Evolutionary conservation across 225 moss, liverwort and hornwort genomes (phyloP).

Genomic region (Pleurozium schreberi): DNA sequence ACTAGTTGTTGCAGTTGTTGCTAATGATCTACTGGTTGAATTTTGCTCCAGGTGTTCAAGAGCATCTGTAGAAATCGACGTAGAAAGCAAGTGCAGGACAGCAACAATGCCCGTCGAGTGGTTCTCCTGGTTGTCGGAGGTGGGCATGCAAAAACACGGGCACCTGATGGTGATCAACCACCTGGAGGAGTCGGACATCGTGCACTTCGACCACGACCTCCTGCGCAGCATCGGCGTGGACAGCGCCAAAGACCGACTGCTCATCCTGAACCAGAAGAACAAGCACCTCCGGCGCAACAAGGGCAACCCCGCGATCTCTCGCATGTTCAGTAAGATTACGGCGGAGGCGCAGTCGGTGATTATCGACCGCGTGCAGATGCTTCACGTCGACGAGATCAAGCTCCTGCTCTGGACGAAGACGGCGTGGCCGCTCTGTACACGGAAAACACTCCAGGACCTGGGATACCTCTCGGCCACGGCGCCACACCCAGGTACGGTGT

Average conservation of each 20-base stretch:
- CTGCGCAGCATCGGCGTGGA: slow-evolving; percentile 30
- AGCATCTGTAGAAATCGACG: background rate
- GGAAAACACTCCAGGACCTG: background rate
- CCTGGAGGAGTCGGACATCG: slow-evolving; percentile 27
- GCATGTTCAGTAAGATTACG: background rate
- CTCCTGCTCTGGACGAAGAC: slow-evolving; percentile 16
- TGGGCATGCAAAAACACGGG: slow-evolving; percentile 32
- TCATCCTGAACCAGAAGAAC: slow-evolving; percentile 24
- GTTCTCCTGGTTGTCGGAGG: slow-evolving; percentile 32
- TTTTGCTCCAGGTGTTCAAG: background rate
- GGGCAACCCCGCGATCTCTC: background rate
- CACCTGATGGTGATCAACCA: slow-evolving; percentile 7
- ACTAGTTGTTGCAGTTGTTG: background rate
- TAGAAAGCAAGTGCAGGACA: background rate
- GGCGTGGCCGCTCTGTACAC: slow-evolving; percentile 24
- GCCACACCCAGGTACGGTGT: background rate
- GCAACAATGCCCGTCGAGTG: slow-evolving; percentile 16
- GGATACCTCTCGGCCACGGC: slow-evolving; percentile 7
- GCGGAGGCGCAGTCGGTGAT: slow-evolving; percentile 13
- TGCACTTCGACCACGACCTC: slow-evolving; percentile 32
- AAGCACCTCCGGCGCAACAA: slow-evolving; percentile 6
- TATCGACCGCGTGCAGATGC: background rate
- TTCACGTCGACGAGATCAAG: slow-evolving; percentile 7
- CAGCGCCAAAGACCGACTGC: slow-evolving; percentile 31
- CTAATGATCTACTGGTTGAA: background rate